Conservation (phyloP, 169 alveolate genomes). For the Cystoisospora suis region DNA sequence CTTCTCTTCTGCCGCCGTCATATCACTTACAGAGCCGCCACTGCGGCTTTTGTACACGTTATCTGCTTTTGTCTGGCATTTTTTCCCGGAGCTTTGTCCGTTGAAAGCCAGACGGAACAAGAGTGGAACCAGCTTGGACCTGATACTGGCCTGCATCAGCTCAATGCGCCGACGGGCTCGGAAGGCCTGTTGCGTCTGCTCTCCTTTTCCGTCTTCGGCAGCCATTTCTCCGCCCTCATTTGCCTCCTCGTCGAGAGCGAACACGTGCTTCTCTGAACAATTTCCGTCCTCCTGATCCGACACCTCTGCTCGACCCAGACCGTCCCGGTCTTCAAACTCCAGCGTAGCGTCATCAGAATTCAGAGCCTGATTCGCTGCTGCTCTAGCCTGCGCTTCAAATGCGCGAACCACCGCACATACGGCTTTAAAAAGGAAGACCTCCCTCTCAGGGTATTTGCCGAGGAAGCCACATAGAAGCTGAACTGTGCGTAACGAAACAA, state of each 20-base stretch:
- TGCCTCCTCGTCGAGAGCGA: not conserved
- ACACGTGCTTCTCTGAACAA: too few relatives aligned
- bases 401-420: constrained; percentile 36
- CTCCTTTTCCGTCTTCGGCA: not conserved
- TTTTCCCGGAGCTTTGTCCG: not conserved
- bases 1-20: constrained; percentile 1
- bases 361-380: not conserved
- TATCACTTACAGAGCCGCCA: not conserved
- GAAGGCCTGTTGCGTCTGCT: not conserved
- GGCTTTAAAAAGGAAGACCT: constrained; percentile 55
- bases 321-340: not conserved
- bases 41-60: constrained; percentile 3
- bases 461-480: constrained; percentile 48
- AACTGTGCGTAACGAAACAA: not conserved
- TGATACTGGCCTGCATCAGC: not conserved
- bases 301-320: not conserved
- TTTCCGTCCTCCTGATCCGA: not conserved
- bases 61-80: not conserved
- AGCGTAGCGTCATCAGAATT: not conserved
- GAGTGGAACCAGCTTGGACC: constrained; percentile 44
- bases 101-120: constrained; percentile 54
- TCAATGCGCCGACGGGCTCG: constrained; percentile 14
- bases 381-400: not conserved
- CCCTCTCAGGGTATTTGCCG: constrained; percentile 46
- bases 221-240: not conserved